phyloP scores from a whole-genome alignment of 306 rosid species.

The Erythrophleum fordii region DNA sequence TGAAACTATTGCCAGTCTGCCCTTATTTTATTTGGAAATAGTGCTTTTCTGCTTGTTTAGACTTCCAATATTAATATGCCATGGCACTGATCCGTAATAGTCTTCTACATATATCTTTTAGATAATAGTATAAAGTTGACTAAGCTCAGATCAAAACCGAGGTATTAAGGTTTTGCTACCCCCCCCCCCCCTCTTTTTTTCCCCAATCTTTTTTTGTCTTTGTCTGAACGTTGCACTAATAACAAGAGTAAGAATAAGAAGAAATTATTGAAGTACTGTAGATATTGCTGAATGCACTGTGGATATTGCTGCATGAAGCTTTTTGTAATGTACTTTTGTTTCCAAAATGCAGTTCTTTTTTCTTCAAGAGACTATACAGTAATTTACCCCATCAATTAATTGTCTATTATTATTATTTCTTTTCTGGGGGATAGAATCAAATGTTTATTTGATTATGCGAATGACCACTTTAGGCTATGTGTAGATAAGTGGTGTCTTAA shows the following conservation, averaged over 20 bases:
- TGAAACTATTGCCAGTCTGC: background rate
- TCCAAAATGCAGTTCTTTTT: too few relatives aligned
- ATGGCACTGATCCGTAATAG: constrained; percentile 3
- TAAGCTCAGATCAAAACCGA: constrained; percentile 30
- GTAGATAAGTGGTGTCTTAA: constrained; percentile 2
- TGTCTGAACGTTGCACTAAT: background rate
- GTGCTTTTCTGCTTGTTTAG: background rate
- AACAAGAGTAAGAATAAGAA: background rate
- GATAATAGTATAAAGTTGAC: constrained; percentile 13
- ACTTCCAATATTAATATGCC: constrained; percentile 29
- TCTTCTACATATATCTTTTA: background rate
- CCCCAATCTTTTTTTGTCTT: background rate
- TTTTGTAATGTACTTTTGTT: background rate
- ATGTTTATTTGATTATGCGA: background rate
- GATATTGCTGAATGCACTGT: too few relatives aligned
- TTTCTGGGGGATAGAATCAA: background rate
- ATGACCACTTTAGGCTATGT: background rate
- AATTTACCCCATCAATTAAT: background rate
- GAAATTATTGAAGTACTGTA: background rate
- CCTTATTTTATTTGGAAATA: constrained; percentile 12
- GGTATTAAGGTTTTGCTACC: background rate
- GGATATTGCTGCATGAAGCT: background rate
- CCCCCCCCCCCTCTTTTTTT: too few relatives aligned
- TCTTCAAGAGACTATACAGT: too few relatives aligned
- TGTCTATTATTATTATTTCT: background rate